Evolutionary conservation across 2,329 filamentous ascomycete genomes (phyloP).

Genomic region (Hysterium pulicare): DNA sequence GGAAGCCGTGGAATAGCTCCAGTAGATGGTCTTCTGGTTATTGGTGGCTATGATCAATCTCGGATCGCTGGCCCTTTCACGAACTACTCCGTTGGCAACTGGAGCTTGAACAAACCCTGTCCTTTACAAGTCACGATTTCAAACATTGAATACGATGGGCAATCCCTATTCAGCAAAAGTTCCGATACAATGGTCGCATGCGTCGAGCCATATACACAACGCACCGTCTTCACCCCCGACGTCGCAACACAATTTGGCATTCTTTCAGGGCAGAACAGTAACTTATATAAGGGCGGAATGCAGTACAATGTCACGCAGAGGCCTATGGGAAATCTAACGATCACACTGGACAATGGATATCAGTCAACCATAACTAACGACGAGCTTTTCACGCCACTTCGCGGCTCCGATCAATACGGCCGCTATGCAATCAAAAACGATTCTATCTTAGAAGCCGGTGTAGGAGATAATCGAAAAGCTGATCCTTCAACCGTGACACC

Average conservation of each 20-base stretch:
- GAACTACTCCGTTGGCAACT: conserved; percentile 9
- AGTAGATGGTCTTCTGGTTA: conserved; percentile 9
- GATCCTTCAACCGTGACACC: conserved; percentile 5
- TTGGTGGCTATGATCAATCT: conserved; percentile 12
- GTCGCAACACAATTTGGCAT: conserved; percentile 3
- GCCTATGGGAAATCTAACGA: conserved; percentile 5
- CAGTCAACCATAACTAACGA: conserved; percentile 8
- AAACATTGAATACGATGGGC: conserved; percentile 5
- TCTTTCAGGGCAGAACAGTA: conserved; percentile 4
- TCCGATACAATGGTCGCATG: conserved; percentile 5
- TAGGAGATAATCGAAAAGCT: conserved; percentile 6
- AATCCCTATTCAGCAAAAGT: conserved; percentile 2
- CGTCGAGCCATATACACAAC: conserved; percentile 7
- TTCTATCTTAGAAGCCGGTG: conserved; percentile 8
- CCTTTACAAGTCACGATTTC: conserved; percentile 10
- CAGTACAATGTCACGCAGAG: conserved; percentile 4
- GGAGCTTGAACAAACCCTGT: conserved; percentile 7
- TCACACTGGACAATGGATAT: conserved; percentile 8
- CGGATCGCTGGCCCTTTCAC: conserved; percentile 7
- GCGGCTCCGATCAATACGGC: conserved; percentile 10
- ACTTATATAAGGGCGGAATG: conserved; percentile 6
- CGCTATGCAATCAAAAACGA: conserved; percentile 11
- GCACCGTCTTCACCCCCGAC: conserved; percentile 7
- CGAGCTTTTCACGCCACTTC: conserved; percentile 9
- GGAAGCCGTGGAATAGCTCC: conserved; percentile 9